Evolutionary conservation across 2,329 filamentous ascomycete genomes (phyloP), one percentile per base, ranked within the genome.

Genomic region (Aspergillus sojae): DNA sequence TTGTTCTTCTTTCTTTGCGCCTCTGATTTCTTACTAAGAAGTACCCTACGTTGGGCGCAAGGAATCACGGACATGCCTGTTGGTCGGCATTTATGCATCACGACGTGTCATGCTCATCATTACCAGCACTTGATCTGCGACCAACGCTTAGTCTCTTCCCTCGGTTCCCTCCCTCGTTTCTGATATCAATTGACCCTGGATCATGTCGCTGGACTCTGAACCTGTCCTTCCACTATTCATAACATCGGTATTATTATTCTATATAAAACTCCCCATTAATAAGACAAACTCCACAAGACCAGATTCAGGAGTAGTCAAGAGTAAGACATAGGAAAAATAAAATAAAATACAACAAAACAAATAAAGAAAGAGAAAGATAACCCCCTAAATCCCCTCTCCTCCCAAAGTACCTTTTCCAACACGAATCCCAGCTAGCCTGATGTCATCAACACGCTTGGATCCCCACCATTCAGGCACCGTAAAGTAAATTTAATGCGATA

Each of bases 71-170:
- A 57, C 41, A 57, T 61, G 54, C 53, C 23, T 52, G 32, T 34
- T 39, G 48, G 23, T 39, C 50, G 55, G 46, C 60, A 62, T 57
- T 34, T 39, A 54, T 57, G 58, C 50, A 55, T 36, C 34, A 34
- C 62, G 58, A 63, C 62, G 62, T 63, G 62, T 63, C 62, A 60
- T 61, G 58, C 36, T 19, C 52, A 55, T 55, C 52, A 41, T 60
- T 41, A 53, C 39, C 39, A 41, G 36, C 34, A 62, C 43, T 53
- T 50, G 28, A n/a, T 53, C 23, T 61, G 30, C 41, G 10, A 19
- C 58, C 39, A 61, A n/a, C 34, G 30, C 23, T 32, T 32, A 28
- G 6, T 52, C 21, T 46, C 21, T 14, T 46, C 21, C 11, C n/a
- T 23, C 43, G n/a, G n/a, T 14, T 46, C 11, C n/a, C 11, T 23